Evolutionary conservation across 2,329 filamentous ascomycete genomes (phyloP).

Genomic region (Calonectria crousiana): DNA sequence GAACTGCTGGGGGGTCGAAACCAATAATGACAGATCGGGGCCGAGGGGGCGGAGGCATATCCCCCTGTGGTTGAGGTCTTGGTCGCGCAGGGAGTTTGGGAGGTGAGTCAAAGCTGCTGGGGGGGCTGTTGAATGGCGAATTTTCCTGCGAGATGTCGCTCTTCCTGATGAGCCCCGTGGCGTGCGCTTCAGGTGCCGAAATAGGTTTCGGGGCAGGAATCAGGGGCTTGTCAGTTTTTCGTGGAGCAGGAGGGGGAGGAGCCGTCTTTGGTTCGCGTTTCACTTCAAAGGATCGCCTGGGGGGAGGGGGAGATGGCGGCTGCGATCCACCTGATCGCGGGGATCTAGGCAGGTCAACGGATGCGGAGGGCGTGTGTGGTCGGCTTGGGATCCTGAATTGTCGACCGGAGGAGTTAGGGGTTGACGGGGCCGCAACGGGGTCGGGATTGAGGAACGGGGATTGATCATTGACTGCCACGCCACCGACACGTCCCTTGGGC

Average conservation of each 20-base stretch:
- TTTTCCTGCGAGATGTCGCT: constrained; percentile 54
- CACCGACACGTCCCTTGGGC: constrained; percentile 60
- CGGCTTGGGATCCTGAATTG: constrained; percentile 68
- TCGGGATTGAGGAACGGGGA: constrained; percentile 63
- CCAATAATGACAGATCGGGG: constrained; percentile 36
- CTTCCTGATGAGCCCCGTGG: constrained; percentile 28
- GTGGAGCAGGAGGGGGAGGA: constrained; percentile 81
- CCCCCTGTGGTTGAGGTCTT: constrained; percentile 55
- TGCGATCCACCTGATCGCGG: constrained; percentile 61
- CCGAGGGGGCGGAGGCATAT: constrained; percentile 33
- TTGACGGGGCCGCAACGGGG: constrained; percentile 54
- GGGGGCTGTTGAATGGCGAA: constrained; percentile 90
- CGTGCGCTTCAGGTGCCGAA: constrained; percentile 25
- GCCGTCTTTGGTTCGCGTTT: constrained; percentile 58
- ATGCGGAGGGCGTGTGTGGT: constrained; percentile 64
- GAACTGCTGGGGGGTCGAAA: constrained; percentile 67
- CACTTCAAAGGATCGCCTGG: constrained; percentile 71
- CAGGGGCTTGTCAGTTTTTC: constrained; percentile 74
- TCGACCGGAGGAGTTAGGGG: constrained; percentile 57
- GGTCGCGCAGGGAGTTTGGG: constrained; percentile 64
- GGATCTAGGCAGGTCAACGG: constrained; percentile 51
- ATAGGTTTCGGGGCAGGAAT: constrained; percentile 46
- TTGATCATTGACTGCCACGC: constrained; percentile 54
- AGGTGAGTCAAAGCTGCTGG: constrained; percentile 74
- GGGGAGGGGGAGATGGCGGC: constrained; percentile 74